Conservation (phyloP, 331 rosid genomes). For the Rhamnella rubrinervis region DNA sequence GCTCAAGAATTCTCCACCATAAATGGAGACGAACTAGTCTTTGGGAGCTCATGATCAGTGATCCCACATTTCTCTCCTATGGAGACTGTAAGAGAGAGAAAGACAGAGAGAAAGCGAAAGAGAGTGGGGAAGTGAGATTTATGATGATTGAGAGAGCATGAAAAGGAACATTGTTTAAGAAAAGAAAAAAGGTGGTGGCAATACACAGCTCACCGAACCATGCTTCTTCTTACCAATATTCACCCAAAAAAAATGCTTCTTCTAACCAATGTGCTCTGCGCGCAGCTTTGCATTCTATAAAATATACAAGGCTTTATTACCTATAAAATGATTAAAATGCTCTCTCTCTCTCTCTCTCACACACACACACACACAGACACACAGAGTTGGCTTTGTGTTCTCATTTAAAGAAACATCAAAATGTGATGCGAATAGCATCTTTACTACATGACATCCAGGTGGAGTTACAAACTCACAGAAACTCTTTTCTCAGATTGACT, state of each 20-base stretch:
- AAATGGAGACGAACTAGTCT: constrained; percentile 26
- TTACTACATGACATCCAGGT: constrained; percentile 41
- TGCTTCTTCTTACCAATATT: constrained; percentile 11
- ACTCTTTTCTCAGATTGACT: constrained; percentile 39
- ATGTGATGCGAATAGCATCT: constrained; percentile 39
- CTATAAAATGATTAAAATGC: constrained; percentile 34
- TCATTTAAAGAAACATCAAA: constrained; percentile 2
- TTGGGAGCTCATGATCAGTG: constrained; percentile 43
- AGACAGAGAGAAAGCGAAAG: constrained; percentile 10
- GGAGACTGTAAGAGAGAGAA: not conserved
- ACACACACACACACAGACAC: not conserved
- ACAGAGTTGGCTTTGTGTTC: not conserved
- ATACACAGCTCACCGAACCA: constrained; percentile 42
- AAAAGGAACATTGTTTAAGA: constrained; percentile 17
- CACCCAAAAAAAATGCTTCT: too few species aligned
- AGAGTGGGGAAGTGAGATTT: constrained; percentile 37
- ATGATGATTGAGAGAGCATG: constrained; percentile 45
- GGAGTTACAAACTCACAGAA: constrained; percentile 25
- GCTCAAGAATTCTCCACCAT: constrained; percentile 24
- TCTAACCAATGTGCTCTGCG: constrained; percentile 32
- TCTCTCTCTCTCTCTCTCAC: constrained; percentile 4
- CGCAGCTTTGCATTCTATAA: constrained; percentile 16
- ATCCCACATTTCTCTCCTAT: constrained; percentile 37
- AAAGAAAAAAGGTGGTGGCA: not conserved
- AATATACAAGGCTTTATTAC: not conserved